Evolutionary conservation across 257 asterid species (phyloP).

Genomic region (Misopates orontium): DNA sequence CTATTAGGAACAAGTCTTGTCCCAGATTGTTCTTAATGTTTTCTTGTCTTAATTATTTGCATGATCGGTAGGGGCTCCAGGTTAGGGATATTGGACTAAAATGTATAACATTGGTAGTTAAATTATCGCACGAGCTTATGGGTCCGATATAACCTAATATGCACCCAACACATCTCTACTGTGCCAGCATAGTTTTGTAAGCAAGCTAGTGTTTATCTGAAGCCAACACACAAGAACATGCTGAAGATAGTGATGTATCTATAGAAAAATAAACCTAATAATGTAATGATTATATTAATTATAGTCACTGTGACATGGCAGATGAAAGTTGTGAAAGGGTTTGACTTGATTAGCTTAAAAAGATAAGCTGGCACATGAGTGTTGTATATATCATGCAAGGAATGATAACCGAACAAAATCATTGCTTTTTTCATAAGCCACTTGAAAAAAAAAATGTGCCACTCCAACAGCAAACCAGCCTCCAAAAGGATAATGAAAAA

Average conservation of each 20-base stretch:
- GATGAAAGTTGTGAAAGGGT: background rate
- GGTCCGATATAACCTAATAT: conserved; percentile 18
- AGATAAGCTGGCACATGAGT: conserved; percentile 2
- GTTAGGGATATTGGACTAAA: no score
- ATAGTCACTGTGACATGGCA: background rate
- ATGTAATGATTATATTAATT: background rate
- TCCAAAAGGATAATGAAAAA: no score
- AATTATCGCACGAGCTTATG: conserved; percentile 13
- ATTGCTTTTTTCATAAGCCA: background rate
- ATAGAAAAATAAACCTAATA: conserved; percentile 2
- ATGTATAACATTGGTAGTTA: conserved; percentile 8
- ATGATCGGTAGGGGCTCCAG: conserved; percentile 16
- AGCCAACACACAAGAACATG: conserved; percentile 19
- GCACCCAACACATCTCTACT: conserved; percentile 14
- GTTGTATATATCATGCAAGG: conserved; percentile 5
- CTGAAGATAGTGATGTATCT: background rate
- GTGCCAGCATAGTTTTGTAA: conserved; percentile 20
- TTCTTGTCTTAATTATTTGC: conserved; percentile 25
- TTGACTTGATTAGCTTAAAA: background rate
- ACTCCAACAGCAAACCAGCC: no score
- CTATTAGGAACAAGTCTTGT: conserved; percentile 22
- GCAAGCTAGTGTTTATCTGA: conserved; percentile 12
- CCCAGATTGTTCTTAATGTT: conserved; percentile 20
- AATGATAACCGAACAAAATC: background rate
- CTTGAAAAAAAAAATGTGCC: no score